Percentiles rank a stretch among this genome's conserved stretches.
Evolutionary conservation across 345 rosid species (phyloP).

Genomic region (Lagerstroemia speciosa): DNA sequence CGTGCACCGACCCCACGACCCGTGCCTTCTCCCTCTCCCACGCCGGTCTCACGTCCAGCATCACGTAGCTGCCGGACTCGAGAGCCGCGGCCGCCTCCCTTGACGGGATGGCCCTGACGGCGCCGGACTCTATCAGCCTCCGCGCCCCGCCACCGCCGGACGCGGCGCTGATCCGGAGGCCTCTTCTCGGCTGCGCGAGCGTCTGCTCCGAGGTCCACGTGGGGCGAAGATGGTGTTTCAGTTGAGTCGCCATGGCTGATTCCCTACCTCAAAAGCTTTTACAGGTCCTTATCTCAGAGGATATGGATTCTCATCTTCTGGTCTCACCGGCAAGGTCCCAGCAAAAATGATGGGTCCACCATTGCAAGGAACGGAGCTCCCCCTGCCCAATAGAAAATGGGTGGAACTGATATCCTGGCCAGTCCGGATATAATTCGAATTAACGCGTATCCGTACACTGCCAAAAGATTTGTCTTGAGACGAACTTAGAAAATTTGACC

Average conservation of each 20-base stretch:
- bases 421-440: too few relatives aligned
- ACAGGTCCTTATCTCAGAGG: not conserved
- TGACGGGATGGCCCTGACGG: constrained; percentile 46
- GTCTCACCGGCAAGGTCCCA: too few relatives aligned
- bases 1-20: constrained; percentile 66
- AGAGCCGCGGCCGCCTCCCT: constrained; percentile 47
- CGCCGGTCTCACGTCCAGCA: constrained; percentile 66
- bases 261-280: not conserved
- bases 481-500: too few relatives aligned
- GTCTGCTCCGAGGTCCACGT: not conserved
- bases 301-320: constrained; percentile 3
- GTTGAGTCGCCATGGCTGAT: constrained; percentile 5
- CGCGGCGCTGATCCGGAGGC: constrained; percentile 16
- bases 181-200: not conserved
- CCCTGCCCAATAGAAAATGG: too few relatives aligned
- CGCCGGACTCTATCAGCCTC: constrained; percentile 55
- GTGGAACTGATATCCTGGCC: too few relatives aligned
- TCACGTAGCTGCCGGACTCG: constrained; percentile 39
- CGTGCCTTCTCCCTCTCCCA: constrained; percentile 83
- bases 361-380: too few relatives aligned
- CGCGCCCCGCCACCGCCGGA: constrained; percentile 24
- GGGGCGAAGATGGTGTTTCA: not conserved
- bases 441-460: too few relatives aligned
- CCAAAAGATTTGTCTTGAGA: too few relatives aligned
- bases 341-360: too few relatives aligned